A percentile compares a stretch with the other conserved stretches of the same genome.
These are phyloP conservation scores for Trichothecium roseum DNA, from an alignment of 2,329 filamentous ascomycete species.

Conservation along the genomic window DNA sequence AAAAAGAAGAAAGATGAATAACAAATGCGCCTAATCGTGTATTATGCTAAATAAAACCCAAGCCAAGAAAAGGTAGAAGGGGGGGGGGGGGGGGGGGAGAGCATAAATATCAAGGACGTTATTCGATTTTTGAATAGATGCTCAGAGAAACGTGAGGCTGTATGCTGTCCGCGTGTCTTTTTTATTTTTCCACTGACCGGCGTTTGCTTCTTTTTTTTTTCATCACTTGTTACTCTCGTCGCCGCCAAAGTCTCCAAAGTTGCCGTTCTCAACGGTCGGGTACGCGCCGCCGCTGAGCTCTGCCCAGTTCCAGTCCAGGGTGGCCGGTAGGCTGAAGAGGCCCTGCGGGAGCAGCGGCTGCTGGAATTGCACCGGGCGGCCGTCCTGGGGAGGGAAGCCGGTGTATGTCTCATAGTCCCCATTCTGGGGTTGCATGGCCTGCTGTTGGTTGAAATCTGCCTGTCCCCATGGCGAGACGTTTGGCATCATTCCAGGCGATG, in stretches of 20 bases:
- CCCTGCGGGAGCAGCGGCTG: slow-evolving; percentile 88
- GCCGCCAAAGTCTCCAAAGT: slow-evolving; percentile 21
- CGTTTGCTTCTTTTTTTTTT: background rate
- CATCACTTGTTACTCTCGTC: slow-evolving; percentile 3
- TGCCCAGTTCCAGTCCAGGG: slow-evolving; percentile 78
- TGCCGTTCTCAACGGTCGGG: slow-evolving; percentile 53
- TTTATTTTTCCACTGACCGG: too few relatives aligned
- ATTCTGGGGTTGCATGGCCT: slow-evolving; percentile 12
- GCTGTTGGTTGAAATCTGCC: too few relatives aligned
- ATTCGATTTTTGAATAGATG: too few relatives aligned
- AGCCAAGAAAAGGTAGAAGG: too few relatives aligned
- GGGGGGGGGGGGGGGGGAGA: too few relatives aligned
- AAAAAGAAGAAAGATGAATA: too few relatives aligned
- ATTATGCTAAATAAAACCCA: too few relatives aligned
- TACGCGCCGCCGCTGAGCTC: slow-evolving; percentile 58
- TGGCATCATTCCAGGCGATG: slow-evolving; percentile 5
- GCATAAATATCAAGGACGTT: too few relatives aligned
- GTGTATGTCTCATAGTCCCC: slow-evolving; percentile 33
- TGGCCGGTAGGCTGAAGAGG: slow-evolving; percentile 92
- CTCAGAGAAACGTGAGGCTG: too few relatives aligned
- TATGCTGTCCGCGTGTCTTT: too few relatives aligned
- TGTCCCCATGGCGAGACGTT: too few relatives aligned
- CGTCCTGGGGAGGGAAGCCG: slow-evolving; percentile 29
- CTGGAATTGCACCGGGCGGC: slow-evolving; percentile 31
- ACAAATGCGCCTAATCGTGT: too few relatives aligned